Conservation (phyloP, 352 stramenopile genomes). For the Pythium aphanidermatum region DNA sequence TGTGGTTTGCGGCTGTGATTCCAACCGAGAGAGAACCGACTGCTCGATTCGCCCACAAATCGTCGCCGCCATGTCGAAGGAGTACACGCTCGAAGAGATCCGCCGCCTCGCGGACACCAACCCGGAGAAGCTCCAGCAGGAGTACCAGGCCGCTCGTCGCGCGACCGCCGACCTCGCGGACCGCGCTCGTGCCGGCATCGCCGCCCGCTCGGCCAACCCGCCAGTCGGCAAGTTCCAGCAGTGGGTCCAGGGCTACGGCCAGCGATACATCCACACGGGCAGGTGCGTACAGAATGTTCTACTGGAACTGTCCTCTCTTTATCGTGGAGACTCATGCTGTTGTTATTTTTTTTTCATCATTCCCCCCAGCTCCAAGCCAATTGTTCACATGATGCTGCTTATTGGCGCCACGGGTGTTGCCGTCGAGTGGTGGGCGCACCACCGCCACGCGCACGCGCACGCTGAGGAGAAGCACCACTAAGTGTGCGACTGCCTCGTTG, state of each 20-base stretch:
- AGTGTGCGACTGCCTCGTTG: conserved; percentile 7
- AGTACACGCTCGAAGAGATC: conserved; percentile 80
- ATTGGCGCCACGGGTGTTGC: conserved; percentile 42
- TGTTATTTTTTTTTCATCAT: conserved; percentile 1
- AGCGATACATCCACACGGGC: conserved; percentile 72
- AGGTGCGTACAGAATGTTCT: too few relatives aligned
- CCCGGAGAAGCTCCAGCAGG: conserved; percentile 60
- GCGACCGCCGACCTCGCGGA: conserved; percentile 62
- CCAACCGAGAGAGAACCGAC: conserved; percentile 8
- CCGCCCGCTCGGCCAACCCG: conserved; percentile 43
- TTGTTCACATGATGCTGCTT: conserved; percentile 77
- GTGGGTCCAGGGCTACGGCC: conserved; percentile 66
- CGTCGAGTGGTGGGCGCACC: conserved; percentile 63
- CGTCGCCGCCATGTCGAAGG: conserved; percentile 45
- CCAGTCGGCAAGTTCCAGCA: conserved; percentile 55
- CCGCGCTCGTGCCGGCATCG: conserved; percentile 57
- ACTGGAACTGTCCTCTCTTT: too few relatives aligned
- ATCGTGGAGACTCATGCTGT: neutral
- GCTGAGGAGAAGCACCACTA: conserved; percentile 59
- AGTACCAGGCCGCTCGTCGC: conserved; percentile 59
- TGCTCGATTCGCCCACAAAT: conserved; percentile 6
- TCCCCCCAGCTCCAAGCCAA: conserved; percentile 40
- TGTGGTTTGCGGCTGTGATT: conserved; percentile 5
- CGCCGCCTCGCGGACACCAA: conserved; percentile 66
- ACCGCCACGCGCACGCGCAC: conserved; percentile 51